These are phyloP conservation scores for Pleurotus djamor DNA, from an alignment of 768 basidiomycete species.

Conservation along the genomic window DNA sequence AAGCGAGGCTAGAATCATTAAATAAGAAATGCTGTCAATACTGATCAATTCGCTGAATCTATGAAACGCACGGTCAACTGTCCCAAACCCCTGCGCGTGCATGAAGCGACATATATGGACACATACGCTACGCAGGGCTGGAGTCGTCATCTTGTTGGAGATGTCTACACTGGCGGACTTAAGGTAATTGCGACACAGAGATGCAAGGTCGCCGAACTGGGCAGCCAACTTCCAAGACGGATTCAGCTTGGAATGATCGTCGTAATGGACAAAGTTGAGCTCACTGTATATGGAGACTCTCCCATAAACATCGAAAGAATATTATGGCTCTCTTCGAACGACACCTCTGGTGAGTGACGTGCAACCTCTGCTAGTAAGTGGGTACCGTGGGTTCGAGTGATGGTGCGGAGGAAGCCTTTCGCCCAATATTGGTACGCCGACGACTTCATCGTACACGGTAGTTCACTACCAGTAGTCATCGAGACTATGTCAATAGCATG, in stretches of 20 bases:
- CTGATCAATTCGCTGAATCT: background rate
- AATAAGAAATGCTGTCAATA: background rate
- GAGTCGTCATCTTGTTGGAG: slow-evolving; percentile 18
- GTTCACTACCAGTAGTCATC: background rate
- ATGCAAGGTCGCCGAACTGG: slow-evolving; percentile 35
- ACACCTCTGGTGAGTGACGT: slow-evolving; percentile 11
- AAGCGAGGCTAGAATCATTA: slow-evolving; percentile 21
- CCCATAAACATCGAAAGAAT: slow-evolving; percentile 54
- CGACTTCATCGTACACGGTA: slow-evolving; percentile 19
- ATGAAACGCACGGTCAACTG: background rate
- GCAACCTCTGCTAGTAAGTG: slow-evolving; percentile 29
- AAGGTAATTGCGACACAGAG: slow-evolving; percentile 38
- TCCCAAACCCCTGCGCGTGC: slow-evolving; percentile 18
- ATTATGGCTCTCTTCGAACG: slow-evolving; percentile 46
- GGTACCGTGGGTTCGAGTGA: slow-evolving; percentile 40
- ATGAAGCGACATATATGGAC: slow-evolving; percentile 49
- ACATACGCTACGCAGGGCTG: slow-evolving; percentile 31
- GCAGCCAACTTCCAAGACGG: slow-evolving; percentile 32
- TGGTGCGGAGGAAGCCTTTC: slow-evolving; percentile 34
- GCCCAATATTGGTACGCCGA: slow-evolving; percentile 53
- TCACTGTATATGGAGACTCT: slow-evolving; percentile 37
- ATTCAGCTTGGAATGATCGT: background rate
- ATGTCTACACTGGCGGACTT: slow-evolving; percentile 19
- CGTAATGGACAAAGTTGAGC: slow-evolving; percentile 7
- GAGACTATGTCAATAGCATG: slow-evolving; percentile 26